Conservation (phyloP, 1,139 yeast genomes). For the Pichia sp. region DNA sequence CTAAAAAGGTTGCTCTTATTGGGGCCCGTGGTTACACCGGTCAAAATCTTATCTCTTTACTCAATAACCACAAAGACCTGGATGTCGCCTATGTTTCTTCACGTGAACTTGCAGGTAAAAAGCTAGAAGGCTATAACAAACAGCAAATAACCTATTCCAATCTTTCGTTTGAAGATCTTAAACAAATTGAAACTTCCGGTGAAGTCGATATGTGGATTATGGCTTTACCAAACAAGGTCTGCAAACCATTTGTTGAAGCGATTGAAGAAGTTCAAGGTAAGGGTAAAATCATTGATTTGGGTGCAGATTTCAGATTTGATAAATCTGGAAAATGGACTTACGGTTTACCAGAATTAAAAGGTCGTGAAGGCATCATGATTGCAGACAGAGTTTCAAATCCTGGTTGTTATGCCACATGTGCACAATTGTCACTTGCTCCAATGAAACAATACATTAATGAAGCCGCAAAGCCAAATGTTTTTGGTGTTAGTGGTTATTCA, state of each 20-base stretch:
- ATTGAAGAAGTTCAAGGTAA: constrained; percentile 57
- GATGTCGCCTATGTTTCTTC: constrained; percentile 92
- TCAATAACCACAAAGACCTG: constrained; percentile 78
- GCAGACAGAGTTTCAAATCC: constrained; percentile 91
- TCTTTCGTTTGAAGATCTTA: constrained; percentile 80
- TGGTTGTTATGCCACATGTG: constrained; percentile 98
- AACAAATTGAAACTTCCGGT: constrained; percentile 61
- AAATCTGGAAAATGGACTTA: constrained; percentile 82
- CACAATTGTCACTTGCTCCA: constrained; percentile 90
- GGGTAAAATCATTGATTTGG: constrained; percentile 81
- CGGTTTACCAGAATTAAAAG: constrained; percentile 80
- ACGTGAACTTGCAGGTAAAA: constrained; percentile 85
- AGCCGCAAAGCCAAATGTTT: constrained; percentile 68
- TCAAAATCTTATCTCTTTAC: constrained; percentile 79
- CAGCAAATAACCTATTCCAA: constrained; percentile 73
- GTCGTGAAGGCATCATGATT: constrained; percentile 55
- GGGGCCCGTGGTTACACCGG: constrained; percentile 99
- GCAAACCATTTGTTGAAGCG: constrained; percentile 94
- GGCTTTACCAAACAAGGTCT: constrained; percentile 98
- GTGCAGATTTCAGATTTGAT: constrained; percentile 95
- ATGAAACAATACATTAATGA: constrained; percentile 40
- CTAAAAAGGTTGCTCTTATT: constrained; percentile 74
- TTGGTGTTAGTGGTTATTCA: constrained; percentile 96
- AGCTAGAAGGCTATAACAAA: constrained; percentile 80
- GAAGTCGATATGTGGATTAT: constrained; percentile 96